Evolutionary conservation across 2,329 filamentous ascomycete species (phyloP), one percentile per base, ranked within the genome.

Genomic region (Penicillium sp.): DNA sequence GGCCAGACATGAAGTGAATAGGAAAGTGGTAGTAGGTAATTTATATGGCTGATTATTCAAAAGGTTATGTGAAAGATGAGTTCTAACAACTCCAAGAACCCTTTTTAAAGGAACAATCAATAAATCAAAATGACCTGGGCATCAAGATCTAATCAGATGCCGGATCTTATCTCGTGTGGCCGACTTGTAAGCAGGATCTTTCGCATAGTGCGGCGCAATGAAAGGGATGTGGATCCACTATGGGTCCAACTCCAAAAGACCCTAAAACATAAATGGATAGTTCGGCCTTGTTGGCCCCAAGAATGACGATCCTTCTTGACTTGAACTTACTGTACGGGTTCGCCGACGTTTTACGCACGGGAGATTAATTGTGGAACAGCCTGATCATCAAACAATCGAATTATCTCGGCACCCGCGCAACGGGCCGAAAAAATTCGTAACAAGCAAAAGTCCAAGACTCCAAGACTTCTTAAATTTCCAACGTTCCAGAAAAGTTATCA

Each of bases 61-160:
- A n/a, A 13, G 24, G 10, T 11, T n/a, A 27, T 11, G 7, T 22
- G 22, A 19, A n/a, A 10, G 29, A 6, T 31, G 13, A 31, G 29
- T 11, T 31, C 4, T 11, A 31, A 31, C 11, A 31, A 31, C 4
- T 14, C 29, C 29, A 35, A 19, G 4, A 3, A n/a, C n/a, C 2
- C 19, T 31, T 19, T 3, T 7, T 14, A 8, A 16, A 33, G 14
- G 3, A 21, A 10, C 22, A 4, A 21, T 13, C 26, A 33, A 16
- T 21, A 9, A 16, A 16, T 35, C 47, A 49, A 37, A 14, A 5
- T 37, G 16, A n/a, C 22, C 19, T 1, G 10, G 21, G n/a, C 42
- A 45, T 29, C 19, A 42, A 33, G 49, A 52, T 52, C 49, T 52
- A 52, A 52, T 52, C 49, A 52, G 49, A 52, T 52, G 37, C 26